Evolutionary conservation across 768 basidiomycete genomes (phyloP).

Genomic region (Clitopilus passeckerianus): DNA sequence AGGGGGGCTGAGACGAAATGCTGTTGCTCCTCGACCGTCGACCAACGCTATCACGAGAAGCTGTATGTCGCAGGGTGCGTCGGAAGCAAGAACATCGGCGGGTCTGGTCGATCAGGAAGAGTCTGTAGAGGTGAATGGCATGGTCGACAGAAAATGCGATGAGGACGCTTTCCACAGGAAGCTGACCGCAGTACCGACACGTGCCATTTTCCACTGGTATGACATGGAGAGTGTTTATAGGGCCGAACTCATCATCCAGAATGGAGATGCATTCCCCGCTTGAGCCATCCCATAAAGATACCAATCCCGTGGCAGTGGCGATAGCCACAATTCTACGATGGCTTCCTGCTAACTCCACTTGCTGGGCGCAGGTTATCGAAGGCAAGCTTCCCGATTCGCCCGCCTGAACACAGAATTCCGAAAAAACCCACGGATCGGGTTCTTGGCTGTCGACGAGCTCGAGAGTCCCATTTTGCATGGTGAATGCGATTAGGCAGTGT

Average conservation of each 20-base stretch:
- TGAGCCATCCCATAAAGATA: conserved; percentile 75
- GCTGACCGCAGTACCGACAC: conserved; percentile 71
- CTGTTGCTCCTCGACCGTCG: conserved; percentile 65
- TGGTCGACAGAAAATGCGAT: conserved; percentile 64
- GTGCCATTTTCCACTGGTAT: conserved; percentile 45
- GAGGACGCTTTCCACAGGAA: conserved; percentile 59
- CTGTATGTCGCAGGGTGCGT: conserved; percentile 36
- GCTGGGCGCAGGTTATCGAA: conserved; percentile 47
- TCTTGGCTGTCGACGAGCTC: conserved; percentile 54
- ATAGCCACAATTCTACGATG: conserved; percentile 52
- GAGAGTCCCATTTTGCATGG: conserved; percentile 60
- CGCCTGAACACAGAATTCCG: conserved; percentile 47
- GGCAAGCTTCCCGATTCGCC: conserved; percentile 56
- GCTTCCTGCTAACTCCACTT: conserved; percentile 44
- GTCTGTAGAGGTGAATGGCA: conserved; percentile 60
- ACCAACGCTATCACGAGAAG: conserved; percentile 43
- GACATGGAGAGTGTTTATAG: conserved; percentile 57
- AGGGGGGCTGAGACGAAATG: conserved; percentile 33
- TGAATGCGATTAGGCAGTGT: conserved; percentile 50
- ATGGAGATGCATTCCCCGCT: conserved; percentile 59
- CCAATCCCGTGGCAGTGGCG: conserved; percentile 58
- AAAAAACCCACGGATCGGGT: conserved; percentile 32
- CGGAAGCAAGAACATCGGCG: conserved; percentile 66
- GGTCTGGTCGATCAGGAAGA: conserved; percentile 49
- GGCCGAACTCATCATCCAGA: conserved; percentile 55